These are phyloP conservation scores for Coccomyxa sp. DNA, from an alignment of 139 green algal genomes.

Conservation along the genomic window DNA sequence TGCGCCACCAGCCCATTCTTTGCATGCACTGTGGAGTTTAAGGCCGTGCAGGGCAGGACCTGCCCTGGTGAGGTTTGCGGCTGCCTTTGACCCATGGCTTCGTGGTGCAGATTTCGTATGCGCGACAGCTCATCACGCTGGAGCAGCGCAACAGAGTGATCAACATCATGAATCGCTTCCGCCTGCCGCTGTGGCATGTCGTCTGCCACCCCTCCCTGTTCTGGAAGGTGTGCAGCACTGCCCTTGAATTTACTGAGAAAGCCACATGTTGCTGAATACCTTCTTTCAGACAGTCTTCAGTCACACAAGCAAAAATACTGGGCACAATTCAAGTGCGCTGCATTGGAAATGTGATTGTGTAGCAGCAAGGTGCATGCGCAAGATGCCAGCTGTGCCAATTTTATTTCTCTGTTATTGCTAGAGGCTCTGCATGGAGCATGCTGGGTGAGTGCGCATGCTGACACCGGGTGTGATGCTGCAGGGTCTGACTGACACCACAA, in stretches of 20 bases:
- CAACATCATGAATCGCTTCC: slow-evolving; percentile 23
- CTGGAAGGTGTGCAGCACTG: slow-evolving; percentile 21
- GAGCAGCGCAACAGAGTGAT: slow-evolving; percentile 24
- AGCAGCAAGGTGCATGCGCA: not conserved
- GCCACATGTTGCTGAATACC: no score
- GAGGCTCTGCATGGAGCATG: not conserved
- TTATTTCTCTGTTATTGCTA: not conserved
- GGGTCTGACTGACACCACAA: slow-evolving; percentile 33
- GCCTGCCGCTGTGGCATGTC: slow-evolving; percentile 37
- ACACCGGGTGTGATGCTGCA: slow-evolving; percentile 4
- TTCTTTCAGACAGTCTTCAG: not conserved
- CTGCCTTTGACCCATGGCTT: not conserved
- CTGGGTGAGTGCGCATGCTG: not conserved
- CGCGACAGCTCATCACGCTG: slow-evolving; percentile 26
- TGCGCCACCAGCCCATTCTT: no score
- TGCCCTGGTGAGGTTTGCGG: not conserved
- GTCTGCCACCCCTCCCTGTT: slow-evolving; percentile 25
- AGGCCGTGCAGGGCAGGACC: not conserved
- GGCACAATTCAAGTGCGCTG: not conserved
- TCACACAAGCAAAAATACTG: not conserved
- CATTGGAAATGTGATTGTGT: not conserved
- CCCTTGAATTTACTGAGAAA: no score
- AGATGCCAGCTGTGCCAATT: not conserved
- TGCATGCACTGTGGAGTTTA: not conserved
- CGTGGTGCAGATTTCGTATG: slow-evolving; percentile 22